These are phyloP conservation scores for Apiosordaria backusii DNA, from an alignment of 495 filamentous ascomycete genomes.

Conservation along the genomic window DNA sequence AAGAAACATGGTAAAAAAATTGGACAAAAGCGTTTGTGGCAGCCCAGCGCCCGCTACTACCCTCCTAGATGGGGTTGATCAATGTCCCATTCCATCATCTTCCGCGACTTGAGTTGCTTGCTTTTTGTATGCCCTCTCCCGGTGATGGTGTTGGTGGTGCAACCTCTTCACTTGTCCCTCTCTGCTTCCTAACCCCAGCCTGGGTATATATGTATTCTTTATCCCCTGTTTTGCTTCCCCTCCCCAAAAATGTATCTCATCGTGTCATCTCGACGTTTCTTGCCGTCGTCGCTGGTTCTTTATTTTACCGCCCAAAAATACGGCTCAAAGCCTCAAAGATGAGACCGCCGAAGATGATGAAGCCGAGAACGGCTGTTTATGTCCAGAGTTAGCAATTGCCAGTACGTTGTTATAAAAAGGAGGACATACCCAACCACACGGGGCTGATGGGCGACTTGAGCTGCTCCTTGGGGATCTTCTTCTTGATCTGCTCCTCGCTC, in stretches of 20 bases:
- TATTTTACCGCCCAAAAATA: constrained; percentile 58
- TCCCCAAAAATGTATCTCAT: background rate
- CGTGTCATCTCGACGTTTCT: background rate
- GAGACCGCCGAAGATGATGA: constrained; percentile 80
- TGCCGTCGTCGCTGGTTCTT: background rate
- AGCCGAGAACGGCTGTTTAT: constrained; percentile 65
- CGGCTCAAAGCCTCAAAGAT: constrained; percentile 75
- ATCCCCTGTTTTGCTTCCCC: background rate
- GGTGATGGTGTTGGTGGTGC: no score
- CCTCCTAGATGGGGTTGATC: background rate
- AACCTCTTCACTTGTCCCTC: no score
- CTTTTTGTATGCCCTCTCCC: no score
- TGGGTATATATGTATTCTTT: constrained; percentile 7
- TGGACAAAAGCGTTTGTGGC: background rate
- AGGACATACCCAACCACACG: constrained; percentile 72
- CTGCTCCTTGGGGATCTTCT: constrained; percentile 52
- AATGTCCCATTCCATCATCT: background rate
- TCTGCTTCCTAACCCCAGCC: background rate
- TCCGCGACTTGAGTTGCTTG: background rate
- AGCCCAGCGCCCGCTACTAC: background rate
- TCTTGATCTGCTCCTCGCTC: constrained; percentile 64
- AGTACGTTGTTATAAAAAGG: background rate
- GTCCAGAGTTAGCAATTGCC: background rate
- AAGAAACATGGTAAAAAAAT: background rate
- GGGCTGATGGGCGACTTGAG: constrained; percentile 75